Evolutionary conservation across 1,284 basidiomycete genomes (phyloP), one percentile per base, ranked within the genome.

Genomic region (Meira nashicola): DNA sequence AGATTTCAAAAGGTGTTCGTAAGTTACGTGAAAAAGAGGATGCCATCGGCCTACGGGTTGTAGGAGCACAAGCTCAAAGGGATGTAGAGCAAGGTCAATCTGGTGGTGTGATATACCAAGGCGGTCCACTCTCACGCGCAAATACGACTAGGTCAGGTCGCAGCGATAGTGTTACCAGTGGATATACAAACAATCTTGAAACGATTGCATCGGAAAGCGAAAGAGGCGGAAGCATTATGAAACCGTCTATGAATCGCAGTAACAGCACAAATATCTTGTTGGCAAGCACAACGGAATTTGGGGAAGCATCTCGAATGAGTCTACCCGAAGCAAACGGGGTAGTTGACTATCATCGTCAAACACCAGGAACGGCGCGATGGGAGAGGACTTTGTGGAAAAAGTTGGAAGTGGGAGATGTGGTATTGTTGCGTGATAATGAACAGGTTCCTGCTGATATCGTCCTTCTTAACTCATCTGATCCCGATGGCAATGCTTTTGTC

Each of bases 381-480:
- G 93, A 96, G 77, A 83, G 92, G 59, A 97, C 94, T 2, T 81
- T 97, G 1, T 98, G 94, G 94, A 97, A 97, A 83, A 96, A 97
- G 82, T 83, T 98, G 51, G 92, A 95, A 78, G 93, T 96, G 5
- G 94, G 94, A n/a, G 94, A 97, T 76, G 80, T 97, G 23, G 89
- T 98, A 23, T 81, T 96, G 1, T 82, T 97, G 25, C 83, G 88
- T 57, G 91, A 96, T 73, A 89, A 96, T 78, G 94, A 97, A 62
- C 92, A 95, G 79, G 87, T 97, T 7, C 93, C 94, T 0, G 94
- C 94, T 7, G 93, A 98, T 74, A 87, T 96, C 60, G 84, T 94
- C 59, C 88, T 97, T 0, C 84, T 97, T 15, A 87, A 87, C 19
- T 89, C 78, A 3, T 79, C 77, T 14, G 80, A 80, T 52, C 66